A percentile compares a stretch with the other conserved stretches of the same genome.
phyloP scores from a whole-genome alignment of 306 rosid species.

The apple (Malus domestica) region ASM211411v1 NC_041789.1:28181501-28182000 shows the following conservation, averaged over 20 bases:
- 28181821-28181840: background rate
- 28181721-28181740: conserved; percentile 25
- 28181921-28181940: no score
- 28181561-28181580: conserved; percentile 15
- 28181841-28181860: background rate
- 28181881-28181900: background rate
- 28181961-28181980: no score
- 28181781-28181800: background rate
- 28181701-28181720: conserved; percentile 16
- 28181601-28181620: background rate
- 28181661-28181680: background rate
- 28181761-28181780: background rate
- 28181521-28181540: background rate
- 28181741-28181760: background rate
- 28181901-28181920: background rate
- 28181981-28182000: no score
- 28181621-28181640: conserved; percentile 15
- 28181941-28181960: no score
- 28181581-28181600: background rate
- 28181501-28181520: background rate
- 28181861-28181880: background rate
- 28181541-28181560: conserved; percentile 13
- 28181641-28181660: no score
- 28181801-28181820: background rate
- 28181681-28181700: conserved; percentile 27